A percentile compares a stretch with the other conserved stretches of the same genome.
These are phyloP conservation scores for Scleroderma bovista DNA, from an alignment of 768 basidiomycete genomes.

Conservation along the genomic window DNA sequence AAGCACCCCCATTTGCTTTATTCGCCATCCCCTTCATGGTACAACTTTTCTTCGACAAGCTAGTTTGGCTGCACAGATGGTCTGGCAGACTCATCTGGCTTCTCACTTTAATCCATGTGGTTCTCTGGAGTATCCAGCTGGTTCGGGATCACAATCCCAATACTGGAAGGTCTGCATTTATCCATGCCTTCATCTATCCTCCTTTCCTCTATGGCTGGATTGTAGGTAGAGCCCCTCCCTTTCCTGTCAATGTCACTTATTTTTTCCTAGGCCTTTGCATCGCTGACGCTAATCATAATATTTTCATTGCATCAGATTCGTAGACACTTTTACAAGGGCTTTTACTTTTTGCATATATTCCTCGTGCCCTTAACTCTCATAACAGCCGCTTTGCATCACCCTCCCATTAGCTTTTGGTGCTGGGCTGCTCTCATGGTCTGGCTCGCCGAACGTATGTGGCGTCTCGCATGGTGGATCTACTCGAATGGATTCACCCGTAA, in stretches of 20 bases:
- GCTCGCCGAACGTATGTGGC: conserved; percentile 55
- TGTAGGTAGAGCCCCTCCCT: conserved; percentile 30
- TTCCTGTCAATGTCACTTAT: conserved; percentile 5
- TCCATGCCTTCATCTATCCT: conserved; percentile 51
- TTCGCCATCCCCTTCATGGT: conserved; percentile 57
- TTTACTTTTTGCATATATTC: conserved; percentile 61
- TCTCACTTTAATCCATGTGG: conserved; percentile 53
- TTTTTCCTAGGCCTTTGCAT: conserved; percentile 43
- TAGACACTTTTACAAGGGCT: conserved; percentile 51
- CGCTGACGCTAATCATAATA: conserved; percentile 48
- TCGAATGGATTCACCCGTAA: conserved; percentile 49
- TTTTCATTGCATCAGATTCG: conserved; percentile 49
- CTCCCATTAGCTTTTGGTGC: conserved; percentile 63
- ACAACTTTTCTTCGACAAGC: conserved; percentile 71
- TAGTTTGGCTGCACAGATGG: conserved; percentile 68
- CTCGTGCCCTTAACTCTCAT: conserved; percentile 59
- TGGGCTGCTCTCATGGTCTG: conserved; percentile 58
- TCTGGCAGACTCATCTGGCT: conserved; percentile 66
- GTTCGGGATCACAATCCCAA: conserved; percentile 40
- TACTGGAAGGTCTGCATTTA: conserved; percentile 39
- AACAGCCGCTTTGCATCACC: conserved; percentile 62
- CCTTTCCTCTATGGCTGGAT: conserved; percentile 61
- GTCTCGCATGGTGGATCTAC: conserved; percentile 50
- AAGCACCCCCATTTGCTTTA: conserved; percentile 64
- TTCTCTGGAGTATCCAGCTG: conserved; percentile 67